Evolutionary conservation across 2,329 filamentous ascomycete species (phyloP), one percentile per base, ranked within the genome.

Genomic region (Penicillium sp.): DNA sequence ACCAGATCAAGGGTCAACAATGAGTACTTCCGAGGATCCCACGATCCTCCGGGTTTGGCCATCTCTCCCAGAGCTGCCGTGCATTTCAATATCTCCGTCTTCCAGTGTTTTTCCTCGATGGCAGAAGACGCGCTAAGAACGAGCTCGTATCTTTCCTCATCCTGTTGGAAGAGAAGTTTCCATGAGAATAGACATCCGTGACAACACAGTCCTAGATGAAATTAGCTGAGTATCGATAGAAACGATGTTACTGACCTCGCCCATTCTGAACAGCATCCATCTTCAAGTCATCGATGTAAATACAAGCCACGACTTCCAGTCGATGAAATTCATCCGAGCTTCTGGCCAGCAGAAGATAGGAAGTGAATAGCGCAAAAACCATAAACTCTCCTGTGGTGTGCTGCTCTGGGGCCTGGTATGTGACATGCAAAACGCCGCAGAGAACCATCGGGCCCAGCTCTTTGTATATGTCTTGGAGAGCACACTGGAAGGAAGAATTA

Each of bases 171-270:
- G 2, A 86, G 73, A 8, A 95, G 56, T 60, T 96, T 98, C 90
- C 89, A 96, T 1, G 88, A 92, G 60, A 85, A 85, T 0, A 85
- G 80, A 1, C 85, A 85, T 2, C 84, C 85, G 47, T 92, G 82
- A 55, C 88, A 95, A 70, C 90, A 87, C 6, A 96, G 61, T 0
- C 87, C 88, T 94, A 11, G 8, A 11, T 35, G 4, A 44, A 30
- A 31, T 11, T 16, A 22, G 12, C 11, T 13, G 11, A 11, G 6
- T 12, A 35, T 9, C 32, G 60, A 27, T 59, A 51, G 27, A 43
- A 30, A 9, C 18, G 9, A 10, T 29, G 4, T 12, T 16, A 11
- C 48, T 45, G 51, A 66, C 64, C 64, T 52, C 52, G 54, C 34
- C 61, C 60, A 40, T 60, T 54, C 35, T 54, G 41, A 42, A 50